phyloP scores from a whole-genome alignment of 345 rosid species.

The Salix suchowensis region DNA sequence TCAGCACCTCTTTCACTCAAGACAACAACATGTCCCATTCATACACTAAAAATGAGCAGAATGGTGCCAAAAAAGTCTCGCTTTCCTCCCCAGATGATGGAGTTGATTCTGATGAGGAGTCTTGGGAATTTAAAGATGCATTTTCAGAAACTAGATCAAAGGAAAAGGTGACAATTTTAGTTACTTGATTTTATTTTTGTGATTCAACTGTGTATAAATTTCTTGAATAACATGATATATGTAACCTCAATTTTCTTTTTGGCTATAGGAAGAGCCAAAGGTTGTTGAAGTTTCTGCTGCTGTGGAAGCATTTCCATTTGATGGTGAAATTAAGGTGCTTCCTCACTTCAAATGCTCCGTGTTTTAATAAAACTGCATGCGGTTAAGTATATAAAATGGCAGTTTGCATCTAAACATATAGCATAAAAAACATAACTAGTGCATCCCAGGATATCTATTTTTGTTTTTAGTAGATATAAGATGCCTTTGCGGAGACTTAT shows the following conservation, averaged over 20 bases:
- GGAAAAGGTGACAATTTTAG: slow-evolving; percentile 38
- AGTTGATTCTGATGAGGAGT: slow-evolving; percentile 27
- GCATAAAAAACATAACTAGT: neutral
- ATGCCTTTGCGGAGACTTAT: neutral
- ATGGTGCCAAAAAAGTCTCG: slow-evolving; percentile 14
- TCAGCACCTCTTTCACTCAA: slow-evolving; percentile 19
- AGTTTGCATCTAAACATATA: neutral
- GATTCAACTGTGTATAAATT: neutral
- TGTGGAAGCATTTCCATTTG: slow-evolving; percentile 17
- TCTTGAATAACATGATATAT: neutral
- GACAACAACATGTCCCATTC: slow-evolving; percentile 4
- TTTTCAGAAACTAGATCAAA: slow-evolving; percentile 35
- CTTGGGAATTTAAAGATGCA: slow-evolving; percentile 49
- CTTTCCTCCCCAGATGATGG: slow-evolving; percentile 22
- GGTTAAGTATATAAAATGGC: neutral
- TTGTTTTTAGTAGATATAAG: neutral
- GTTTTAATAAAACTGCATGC: slow-evolving; percentile 1
- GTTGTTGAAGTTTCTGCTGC: slow-evolving; percentile 16
- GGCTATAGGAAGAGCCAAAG: slow-evolving; percentile 20
- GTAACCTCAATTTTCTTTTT: neutral
- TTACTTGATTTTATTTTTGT: neutral
- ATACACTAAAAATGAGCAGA: slow-evolving; percentile 18
- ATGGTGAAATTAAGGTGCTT: slow-evolving; percentile 18
- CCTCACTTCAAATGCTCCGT: slow-evolving; percentile 1
- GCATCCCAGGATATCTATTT: neutral